Percentiles rank a stretch among this genome's conserved stretches.
Evolutionary conservation across 2,329 filamentous ascomycete species (phyloP).

Genomic region (Penicillium sp.): DNA sequence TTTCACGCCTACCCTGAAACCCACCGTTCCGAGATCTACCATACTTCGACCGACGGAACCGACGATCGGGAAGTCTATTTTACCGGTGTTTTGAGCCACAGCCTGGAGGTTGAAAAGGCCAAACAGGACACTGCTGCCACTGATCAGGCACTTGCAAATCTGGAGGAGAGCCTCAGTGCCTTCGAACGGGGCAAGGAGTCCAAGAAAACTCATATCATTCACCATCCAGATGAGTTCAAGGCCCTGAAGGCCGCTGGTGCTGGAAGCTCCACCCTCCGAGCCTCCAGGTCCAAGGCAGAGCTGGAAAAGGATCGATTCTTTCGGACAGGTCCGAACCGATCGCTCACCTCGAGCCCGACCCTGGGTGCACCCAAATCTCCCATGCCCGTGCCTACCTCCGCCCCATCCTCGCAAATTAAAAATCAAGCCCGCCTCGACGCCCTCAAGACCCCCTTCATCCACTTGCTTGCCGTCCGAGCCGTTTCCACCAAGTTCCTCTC

Average conservation of each 20-base stretch:
- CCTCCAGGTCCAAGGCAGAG: slow-evolving; percentile 39
- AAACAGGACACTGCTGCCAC: slow-evolving; percentile 56
- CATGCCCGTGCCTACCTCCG: slow-evolving; percentile 45
- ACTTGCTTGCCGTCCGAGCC: slow-evolving; percentile 56
- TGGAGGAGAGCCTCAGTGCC: slow-evolving; percentile 61
- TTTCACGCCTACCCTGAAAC: slow-evolving; percentile 56
- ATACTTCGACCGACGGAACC: slow-evolving; percentile 41
- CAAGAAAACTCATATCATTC: slow-evolving; percentile 51
- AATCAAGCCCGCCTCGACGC: slow-evolving; percentile 43
- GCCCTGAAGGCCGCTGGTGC: slow-evolving; percentile 36
- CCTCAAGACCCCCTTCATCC: slow-evolving; percentile 47
- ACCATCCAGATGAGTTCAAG: slow-evolving; percentile 37
- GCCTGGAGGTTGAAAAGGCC: slow-evolving; percentile 55
- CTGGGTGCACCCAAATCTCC: slow-evolving; percentile 40
- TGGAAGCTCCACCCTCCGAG: slow-evolving; percentile 30
- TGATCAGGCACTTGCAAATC: slow-evolving; percentile 60
- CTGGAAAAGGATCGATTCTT: slow-evolving; percentile 45
- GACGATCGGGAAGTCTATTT: slow-evolving; percentile 54
- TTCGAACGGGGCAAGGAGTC: slow-evolving; percentile 62
- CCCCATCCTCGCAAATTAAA: slow-evolving; percentile 38
- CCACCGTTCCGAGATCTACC: slow-evolving; percentile 60
- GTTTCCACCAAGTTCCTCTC: slow-evolving; percentile 50
- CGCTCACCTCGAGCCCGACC: slow-evolving; percentile 44
- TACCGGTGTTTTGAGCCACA: slow-evolving; percentile 58
- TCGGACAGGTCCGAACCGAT: slow-evolving; percentile 38